Evolutionary conservation across 2,329 filamentous ascomycete species (phyloP).

Genomic region (Trichoderma sp.): DNA sequence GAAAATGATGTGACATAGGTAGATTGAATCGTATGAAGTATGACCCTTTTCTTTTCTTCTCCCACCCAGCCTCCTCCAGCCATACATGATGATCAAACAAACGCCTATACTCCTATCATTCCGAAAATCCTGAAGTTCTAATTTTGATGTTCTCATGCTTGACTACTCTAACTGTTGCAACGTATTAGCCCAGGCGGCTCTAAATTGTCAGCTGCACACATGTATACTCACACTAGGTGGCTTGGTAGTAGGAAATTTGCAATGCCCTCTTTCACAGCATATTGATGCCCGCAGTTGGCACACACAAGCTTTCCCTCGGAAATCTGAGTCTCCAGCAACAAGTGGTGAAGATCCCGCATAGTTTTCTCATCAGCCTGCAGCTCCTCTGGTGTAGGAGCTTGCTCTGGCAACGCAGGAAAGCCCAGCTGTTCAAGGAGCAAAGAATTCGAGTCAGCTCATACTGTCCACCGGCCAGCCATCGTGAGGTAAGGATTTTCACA

Average conservation of each 20-base stretch:
- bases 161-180: neutral
- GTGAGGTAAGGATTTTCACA: constrained; percentile 3
- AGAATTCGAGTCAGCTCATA: neutral
- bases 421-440: constrained; percentile 62
- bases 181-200: neutral
- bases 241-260: constrained; percentile 94
- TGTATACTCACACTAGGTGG: constrained; percentile 69
- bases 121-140: neutral
- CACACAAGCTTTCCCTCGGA: constrained; percentile 88
- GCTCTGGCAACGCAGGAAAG: constrained; percentile 71
- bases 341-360: constrained; percentile 75
- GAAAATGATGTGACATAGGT: neutral
- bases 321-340: constrained; percentile 89
- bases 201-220: neutral
- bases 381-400: constrained; percentile 65
- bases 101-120: constrained; percentile 21
- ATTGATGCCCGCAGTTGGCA: constrained; percentile 90
- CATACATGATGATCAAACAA: constrained; percentile 9
- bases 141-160: neutral
- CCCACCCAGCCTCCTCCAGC: neutral
- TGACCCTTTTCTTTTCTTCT: neutral
- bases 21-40: neutral
- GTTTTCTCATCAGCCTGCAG: constrained; percentile 69
- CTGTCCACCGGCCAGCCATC: constrained; percentile 6
- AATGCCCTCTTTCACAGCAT: constrained; percentile 92